A percentile compares a stretch with the other conserved stretches of the same genome.
Evolutionary conservation across 306 rosid species (phyloP).

Genomic region (Dalbergia cochinchinensis): DNA sequence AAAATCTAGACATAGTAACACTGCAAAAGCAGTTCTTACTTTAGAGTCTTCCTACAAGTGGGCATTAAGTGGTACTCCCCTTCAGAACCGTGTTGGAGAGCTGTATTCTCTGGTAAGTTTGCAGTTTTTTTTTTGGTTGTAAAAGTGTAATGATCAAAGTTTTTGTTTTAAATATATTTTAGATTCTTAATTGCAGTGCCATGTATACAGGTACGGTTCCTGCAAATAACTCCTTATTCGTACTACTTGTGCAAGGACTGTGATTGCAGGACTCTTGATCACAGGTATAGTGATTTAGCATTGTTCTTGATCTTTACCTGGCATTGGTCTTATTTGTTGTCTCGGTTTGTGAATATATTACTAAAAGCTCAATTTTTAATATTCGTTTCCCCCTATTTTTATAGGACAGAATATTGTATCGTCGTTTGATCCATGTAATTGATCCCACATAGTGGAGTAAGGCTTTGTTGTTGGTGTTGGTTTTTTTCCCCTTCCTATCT

Average conservation of each 20-base stretch:
- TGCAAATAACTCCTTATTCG: conserved; percentile 84
- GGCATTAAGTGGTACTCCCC: conserved; percentile 98
- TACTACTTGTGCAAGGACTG: conserved; percentile 90
- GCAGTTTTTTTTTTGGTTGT: conserved; percentile 13
- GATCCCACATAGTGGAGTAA: too few species aligned
- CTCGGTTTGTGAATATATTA: conserved; percentile 1
- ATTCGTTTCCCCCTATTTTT: not conserved
- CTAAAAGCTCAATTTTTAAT: not conserved
- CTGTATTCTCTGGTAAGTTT: conserved; percentile 81
- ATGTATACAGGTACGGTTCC: conserved; percentile 77
- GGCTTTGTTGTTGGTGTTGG: too few species aligned
- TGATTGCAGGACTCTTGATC: conserved; percentile 88
- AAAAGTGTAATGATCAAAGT: conserved; percentile 6
- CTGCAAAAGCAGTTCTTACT: conserved; percentile 87
- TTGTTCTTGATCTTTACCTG: conserved; percentile 4
- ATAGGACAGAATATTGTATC: not conserved
- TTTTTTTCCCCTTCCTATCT: not conserved
- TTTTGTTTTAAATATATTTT: conserved; percentile 39
- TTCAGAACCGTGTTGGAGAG: conserved; percentile 88
- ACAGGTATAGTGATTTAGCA: conserved; percentile 61
- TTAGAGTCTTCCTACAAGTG: conserved; percentile 83
- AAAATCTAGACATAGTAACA: conserved; percentile 73
- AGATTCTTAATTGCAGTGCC: conserved; percentile 32
- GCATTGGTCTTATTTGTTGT: not conserved
- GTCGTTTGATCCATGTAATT: too few species aligned